Conservation (phyloP, 2,329 filamentous ascomycete species). For the Diaporthe citri region DNA sequence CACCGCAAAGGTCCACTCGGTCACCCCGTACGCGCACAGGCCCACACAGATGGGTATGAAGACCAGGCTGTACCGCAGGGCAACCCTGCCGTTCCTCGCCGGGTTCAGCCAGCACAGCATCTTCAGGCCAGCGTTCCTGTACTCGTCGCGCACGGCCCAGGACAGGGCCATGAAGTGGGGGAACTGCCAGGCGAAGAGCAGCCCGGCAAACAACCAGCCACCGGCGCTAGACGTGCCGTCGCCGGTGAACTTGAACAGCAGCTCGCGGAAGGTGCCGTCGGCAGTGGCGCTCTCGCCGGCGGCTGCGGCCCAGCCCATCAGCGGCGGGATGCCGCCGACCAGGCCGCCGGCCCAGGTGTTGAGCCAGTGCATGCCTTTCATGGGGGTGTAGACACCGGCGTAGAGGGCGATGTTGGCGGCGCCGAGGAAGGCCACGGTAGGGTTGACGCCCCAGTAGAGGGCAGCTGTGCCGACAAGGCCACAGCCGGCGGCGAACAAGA, state of each 20-base stretch:
- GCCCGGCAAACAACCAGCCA: slow-evolving; percentile 87
- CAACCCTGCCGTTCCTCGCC: slow-evolving; percentile 85
- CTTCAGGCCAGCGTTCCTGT: slow-evolving; percentile 76
- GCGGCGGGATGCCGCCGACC: slow-evolving; percentile 90
- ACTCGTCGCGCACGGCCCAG: slow-evolving; percentile 90
- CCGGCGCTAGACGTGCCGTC: slow-evolving; percentile 73
- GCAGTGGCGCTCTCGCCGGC: slow-evolving; percentile 87
- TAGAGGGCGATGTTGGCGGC: slow-evolving; percentile 89
- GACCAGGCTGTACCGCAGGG: slow-evolving; percentile 84
- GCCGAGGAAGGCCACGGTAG: slow-evolving; percentile 89
- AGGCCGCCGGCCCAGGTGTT: slow-evolving; percentile 97
- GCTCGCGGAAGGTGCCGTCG: slow-evolving; percentile 81
- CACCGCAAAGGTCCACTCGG: slow-evolving; percentile 85
- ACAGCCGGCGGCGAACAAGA: slow-evolving; percentile 82
- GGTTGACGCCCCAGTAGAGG: slow-evolving; percentile 92
- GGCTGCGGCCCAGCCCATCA: slow-evolving; percentile 98
- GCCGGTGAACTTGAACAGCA: slow-evolving; percentile 70
- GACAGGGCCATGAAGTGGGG: slow-evolving; percentile 97
- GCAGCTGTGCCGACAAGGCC: slow-evolving; percentile 77
- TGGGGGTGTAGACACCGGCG: slow-evolving; percentile 90
- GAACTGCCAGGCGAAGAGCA: slow-evolving; percentile 97
- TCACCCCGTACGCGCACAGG: slow-evolving; percentile 83
- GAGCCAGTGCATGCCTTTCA: slow-evolving; percentile 86
- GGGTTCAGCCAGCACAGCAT: slow-evolving; percentile 92
- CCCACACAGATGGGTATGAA: slow-evolving; percentile 90